These are phyloP conservation scores for Saccharum spontaneum DNA, from an alignment of 176 grass and related monocot genomes.

Conservation along the genomic window DNA sequence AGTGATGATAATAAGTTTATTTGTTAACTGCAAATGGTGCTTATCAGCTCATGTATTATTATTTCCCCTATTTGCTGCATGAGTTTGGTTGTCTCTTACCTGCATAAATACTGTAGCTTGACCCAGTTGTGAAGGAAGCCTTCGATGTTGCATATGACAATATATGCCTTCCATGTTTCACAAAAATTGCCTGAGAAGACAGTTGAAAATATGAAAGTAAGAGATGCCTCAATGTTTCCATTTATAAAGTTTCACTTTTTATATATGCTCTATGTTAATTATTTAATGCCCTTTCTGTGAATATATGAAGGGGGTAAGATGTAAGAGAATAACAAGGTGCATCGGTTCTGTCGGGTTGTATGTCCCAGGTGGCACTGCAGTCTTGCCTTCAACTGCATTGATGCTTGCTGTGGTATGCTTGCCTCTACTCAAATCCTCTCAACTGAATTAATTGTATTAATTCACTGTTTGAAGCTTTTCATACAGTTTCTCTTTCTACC, in stretches of 20 bases:
- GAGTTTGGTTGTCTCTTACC: slow-evolving; percentile 6
- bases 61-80: background rate
- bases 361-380: slow-evolving; percentile 96
- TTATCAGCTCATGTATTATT: background rate
- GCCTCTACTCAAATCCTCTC: slow-evolving; percentile 36
- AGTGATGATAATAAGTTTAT: background rate
- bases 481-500: slow-evolving; percentile 36
- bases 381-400: slow-evolving; percentile 91
- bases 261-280: background rate
- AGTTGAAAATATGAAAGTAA: slow-evolving; percentile 92
- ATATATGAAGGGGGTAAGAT: slow-evolving; percentile 78
- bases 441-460: background rate
- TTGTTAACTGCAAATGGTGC: background rate
- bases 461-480: slow-evolving; percentile 28
- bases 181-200: slow-evolving; percentile 81
- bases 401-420: slow-evolving; percentile 90
- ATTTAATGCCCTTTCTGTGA: background rate
- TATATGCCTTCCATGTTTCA: slow-evolving; percentile 91
- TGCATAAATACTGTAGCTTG: slow-evolving; percentile 66
- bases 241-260: slow-evolving; percentile 7
- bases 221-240: background rate
- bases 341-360: slow-evolving; percentile 92
- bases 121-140: slow-evolving; percentile 84
- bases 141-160: slow-evolving; percentile 95
- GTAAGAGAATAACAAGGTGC: slow-evolving; percentile 89